Evolutionary conservation across 2,329 filamentous ascomycete genomes (phyloP).

Genomic region (Harringtonia aguacate): DNA sequence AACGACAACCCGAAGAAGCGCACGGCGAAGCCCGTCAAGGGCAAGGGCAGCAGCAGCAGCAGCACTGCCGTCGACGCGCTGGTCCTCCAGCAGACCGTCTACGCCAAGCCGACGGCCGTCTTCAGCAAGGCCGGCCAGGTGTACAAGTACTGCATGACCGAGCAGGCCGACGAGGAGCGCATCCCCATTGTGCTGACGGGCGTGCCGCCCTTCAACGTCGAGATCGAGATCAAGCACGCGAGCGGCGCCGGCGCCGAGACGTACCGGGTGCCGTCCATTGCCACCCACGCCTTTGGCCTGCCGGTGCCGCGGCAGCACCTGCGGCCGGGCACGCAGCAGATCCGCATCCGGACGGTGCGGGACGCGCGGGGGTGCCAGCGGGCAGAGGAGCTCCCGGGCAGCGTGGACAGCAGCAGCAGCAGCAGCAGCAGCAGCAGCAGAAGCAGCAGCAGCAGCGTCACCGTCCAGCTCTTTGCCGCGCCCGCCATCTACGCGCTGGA

Average conservation of each 20-base stretch:
- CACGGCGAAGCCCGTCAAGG: not conserved
- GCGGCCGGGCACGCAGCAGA: constrained; percentile 77
- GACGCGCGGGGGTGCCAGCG: constrained; percentile 81
- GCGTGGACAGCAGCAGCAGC: constrained; percentile 38
- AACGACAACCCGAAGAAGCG: constrained; percentile 33
- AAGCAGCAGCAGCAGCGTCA: constrained; percentile 22
- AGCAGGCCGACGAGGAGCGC: constrained; percentile 69
- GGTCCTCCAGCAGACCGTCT: constrained; percentile 69
- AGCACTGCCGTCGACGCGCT: constrained; percentile 36
- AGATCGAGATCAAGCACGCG: constrained; percentile 89
- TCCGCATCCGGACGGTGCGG: constrained; percentile 81
- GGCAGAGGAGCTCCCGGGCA: constrained; percentile 6
- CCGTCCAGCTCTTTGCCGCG: constrained; percentile 87
- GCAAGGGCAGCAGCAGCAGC: not conserved
- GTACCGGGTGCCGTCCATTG: constrained; percentile 71
- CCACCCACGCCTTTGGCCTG: constrained; percentile 63
- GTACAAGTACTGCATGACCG: constrained; percentile 89
- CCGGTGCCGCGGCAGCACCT: constrained; percentile 76
- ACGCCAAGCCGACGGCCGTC: constrained; percentile 68
- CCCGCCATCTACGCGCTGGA: constrained; percentile 85
- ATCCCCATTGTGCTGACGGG: constrained; percentile 83
- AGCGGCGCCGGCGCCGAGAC: constrained; percentile 63
- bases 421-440: constrained; percentile 39
- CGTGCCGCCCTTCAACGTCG: constrained; percentile 76
- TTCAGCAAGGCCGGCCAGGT: constrained; percentile 84